These are phyloP conservation scores for Penstemon newberryi DNA, from an alignment of 257 asterid genomes.

Conservation along the genomic window DNA sequence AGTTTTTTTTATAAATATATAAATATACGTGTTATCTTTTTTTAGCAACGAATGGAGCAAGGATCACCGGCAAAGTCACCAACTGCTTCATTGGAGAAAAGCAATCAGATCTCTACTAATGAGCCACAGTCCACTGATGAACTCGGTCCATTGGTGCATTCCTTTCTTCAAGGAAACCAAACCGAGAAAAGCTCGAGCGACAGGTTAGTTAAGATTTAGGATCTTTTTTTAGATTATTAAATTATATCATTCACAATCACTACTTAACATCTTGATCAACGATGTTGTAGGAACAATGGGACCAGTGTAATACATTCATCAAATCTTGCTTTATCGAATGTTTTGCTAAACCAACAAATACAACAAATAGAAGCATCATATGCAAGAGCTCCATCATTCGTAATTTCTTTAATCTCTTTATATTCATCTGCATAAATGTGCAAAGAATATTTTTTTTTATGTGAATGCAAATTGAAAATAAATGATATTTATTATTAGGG, in stretches of 20 bases:
- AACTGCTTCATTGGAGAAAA: neutral
- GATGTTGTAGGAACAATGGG: conserved; percentile 11
- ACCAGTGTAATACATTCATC: conserved; percentile 5
- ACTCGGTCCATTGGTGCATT: neutral
- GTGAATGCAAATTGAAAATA: neutral
- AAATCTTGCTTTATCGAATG: conserved; percentile 7
- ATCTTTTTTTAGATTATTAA: no score
- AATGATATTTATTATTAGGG: neutral
- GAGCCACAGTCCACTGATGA: neutral
- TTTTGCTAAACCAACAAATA: conserved; percentile 1
- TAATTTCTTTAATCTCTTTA: neutral
- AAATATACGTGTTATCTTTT: no score
- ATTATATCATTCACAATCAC: no score
- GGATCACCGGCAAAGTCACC: neutral
- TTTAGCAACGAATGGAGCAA: neutral
- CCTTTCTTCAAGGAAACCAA: neutral
- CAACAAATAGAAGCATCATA: conserved; percentile 6
- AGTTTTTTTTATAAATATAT: no score
- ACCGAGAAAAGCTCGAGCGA: neutral
- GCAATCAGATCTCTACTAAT: neutral
- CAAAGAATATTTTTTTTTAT: neutral
- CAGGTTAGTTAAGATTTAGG: neutral
- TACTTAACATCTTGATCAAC: neutral
- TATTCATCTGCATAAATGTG: neutral
- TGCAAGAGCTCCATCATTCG: conserved; percentile 21